These are phyloP conservation scores for Rhizophagus sp. DNA, from an alignment of 192 early-diverging fungal species.

Conservation along the genomic window DNA sequence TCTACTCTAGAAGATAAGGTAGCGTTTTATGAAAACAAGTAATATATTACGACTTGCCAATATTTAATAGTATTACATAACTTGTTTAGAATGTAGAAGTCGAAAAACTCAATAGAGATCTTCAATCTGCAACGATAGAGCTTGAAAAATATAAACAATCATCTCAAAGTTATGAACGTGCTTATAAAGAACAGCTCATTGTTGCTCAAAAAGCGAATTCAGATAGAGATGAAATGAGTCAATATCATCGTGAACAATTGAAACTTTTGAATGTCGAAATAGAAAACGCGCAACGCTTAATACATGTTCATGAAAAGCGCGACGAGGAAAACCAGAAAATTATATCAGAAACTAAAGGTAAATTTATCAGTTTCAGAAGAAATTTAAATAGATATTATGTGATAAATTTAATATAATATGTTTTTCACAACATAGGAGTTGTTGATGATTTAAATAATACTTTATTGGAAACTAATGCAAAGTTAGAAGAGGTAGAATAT, in stretches of 20 bases:
- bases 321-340: neutral
- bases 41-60: neutral
- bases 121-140: neutral
- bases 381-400: neutral
- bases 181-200: constrained; percentile 10
- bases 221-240: neutral
- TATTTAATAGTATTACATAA: no score
- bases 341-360: neutral
- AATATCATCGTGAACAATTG: neutral
- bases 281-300: neutral
- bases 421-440: neutral
- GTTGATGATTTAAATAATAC: neutral
- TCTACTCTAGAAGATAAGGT: neutral
- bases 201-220: neutral
- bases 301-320: neutral
- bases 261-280: neutral
- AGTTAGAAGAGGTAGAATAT: neutral
- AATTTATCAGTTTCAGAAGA: neutral
- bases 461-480: neutral
- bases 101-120: neutral
- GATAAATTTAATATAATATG: neutral
- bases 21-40: neutral
- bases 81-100: neutral
- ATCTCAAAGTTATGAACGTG: neutral
- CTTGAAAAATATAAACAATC: neutral